These are phyloP conservation scores for Leccinum subtestaceum DNA, from an alignment of 768 basidiomycete genomes.

Conservation along the genomic window DNA sequence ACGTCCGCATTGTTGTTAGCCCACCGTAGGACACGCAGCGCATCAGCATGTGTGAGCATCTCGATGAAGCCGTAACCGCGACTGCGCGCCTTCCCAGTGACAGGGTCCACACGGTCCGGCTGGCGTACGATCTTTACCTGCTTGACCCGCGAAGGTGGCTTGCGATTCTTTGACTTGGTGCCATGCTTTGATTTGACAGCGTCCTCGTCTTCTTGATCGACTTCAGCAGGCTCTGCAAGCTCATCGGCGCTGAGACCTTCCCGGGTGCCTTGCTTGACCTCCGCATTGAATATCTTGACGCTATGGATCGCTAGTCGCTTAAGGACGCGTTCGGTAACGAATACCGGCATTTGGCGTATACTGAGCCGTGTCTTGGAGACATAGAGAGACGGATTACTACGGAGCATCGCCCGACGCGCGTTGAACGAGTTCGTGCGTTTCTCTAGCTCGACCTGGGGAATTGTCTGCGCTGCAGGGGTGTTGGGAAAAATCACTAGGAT, in stretches of 20 bases:
- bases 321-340: constrained; percentile 84
- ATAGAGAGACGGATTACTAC: constrained; percentile 90
- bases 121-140: constrained; percentile 94
- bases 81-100: constrained; percentile 83
- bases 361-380: constrained; percentile 94
- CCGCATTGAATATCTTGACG: constrained; percentile 71
- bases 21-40: constrained; percentile 88
- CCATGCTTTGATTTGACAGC: constrained; percentile 25
- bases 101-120: constrained; percentile 80
- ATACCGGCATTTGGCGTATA: constrained; percentile 88
- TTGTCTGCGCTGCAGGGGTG: constrained; percentile 68
- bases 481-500: constrained; percentile 83
- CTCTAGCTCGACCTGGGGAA: constrained; percentile 77
- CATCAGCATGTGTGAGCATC: constrained; percentile 83
- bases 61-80: constrained; percentile 97
- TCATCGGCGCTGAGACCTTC: constrained; percentile 72
- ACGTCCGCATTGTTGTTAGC: constrained; percentile 85
- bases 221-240: constrained; percentile 43
- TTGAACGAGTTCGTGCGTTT: constrained; percentile 84
- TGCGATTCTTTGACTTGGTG: constrained; percentile 25
- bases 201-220: constrained; percentile 26
- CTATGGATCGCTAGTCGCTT: constrained; percentile 87
- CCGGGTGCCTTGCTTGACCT: constrained; percentile 63
- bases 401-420: constrained; percentile 76
- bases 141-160: constrained; percentile 54